phyloP scores from a whole-genome alignment of 495 filamentous ascomycete species.

The Daldinia vernicosa region DNA sequence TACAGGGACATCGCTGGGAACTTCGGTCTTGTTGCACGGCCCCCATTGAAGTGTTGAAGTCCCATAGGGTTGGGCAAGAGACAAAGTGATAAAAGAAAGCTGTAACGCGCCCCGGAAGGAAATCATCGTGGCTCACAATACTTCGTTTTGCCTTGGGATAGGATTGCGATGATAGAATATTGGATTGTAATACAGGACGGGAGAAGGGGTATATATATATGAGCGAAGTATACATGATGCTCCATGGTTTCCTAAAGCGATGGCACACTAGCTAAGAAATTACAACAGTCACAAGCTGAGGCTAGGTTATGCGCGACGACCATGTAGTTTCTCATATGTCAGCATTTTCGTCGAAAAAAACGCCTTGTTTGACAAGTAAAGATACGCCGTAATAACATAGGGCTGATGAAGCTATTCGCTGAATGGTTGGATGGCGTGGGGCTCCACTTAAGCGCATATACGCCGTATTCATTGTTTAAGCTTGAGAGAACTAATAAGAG shows the following conservation, averaged over 20 bases:
- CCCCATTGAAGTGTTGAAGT: conserved; percentile 34
- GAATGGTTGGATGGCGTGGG: neutral
- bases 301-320: neutral
- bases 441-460: conserved; percentile 20
- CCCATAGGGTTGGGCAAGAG: conserved; percentile 18
- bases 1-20: conserved; percentile 29
- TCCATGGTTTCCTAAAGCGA: neutral
- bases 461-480: conserved; percentile 31
- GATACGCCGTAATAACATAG: conserved; percentile 23
- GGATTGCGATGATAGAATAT: neutral
- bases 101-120: conserved; percentile 13
- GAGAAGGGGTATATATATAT: conserved; percentile 13
- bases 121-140: conserved; percentile 5
- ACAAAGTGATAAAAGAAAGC: conserved; percentile 21
- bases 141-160: neutral
- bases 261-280: neutral
- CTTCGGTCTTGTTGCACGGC: conserved; percentile 31
- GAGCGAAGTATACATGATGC: neutral
- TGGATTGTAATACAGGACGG: neutral
- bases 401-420: conserved; percentile 1
- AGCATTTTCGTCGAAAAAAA: neutral
- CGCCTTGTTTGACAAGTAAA: neutral
- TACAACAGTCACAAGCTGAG: neutral
- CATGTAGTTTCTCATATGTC: neutral
- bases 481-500: neutral